Evolutionary conservation across 495 filamentous ascomycete species (phyloP).

Genomic region (Podospora didyma): DNA sequence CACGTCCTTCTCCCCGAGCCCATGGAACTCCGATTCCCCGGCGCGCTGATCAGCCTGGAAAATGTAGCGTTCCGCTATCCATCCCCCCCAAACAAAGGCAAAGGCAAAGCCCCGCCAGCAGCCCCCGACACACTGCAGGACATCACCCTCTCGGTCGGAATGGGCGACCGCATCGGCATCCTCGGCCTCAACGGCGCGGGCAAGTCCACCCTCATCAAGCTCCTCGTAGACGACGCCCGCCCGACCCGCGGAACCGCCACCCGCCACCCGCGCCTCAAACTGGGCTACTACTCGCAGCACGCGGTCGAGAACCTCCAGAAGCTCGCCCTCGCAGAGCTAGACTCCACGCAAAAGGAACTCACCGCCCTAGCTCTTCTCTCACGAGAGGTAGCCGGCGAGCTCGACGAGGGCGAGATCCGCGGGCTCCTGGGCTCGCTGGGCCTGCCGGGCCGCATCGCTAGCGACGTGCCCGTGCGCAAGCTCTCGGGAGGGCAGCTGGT

Average conservation of each 20-base stretch:
- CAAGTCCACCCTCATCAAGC: conserved; percentile 64
- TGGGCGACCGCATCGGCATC: conserved; percentile 68
- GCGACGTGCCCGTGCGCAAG: conserved; percentile 63
- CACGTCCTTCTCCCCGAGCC: conserved; percentile 56
- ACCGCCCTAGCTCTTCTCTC: conserved; percentile 61
- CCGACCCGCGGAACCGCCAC: conserved; percentile 38
- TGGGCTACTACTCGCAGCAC: conserved; percentile 76
- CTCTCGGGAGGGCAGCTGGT: conserved; percentile 78
- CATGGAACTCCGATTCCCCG: conserved; percentile 68
- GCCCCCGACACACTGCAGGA: conserved; percentile 42
- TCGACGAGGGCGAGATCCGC: conserved; percentile 60
- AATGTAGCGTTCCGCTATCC: conserved; percentile 57
- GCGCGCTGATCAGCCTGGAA: conserved; percentile 65
- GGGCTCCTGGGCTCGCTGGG: conserved; percentile 61
- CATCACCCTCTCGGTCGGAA: conserved; percentile 60
- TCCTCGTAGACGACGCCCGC: conserved; percentile 40
- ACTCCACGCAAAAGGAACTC: conserved; percentile 17
- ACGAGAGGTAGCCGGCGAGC: conserved; percentile 30
- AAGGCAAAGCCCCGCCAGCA: neutral
- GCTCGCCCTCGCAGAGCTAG: conserved; percentile 28
- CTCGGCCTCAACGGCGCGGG: conserved; percentile 71
- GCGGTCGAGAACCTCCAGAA: conserved; percentile 63
- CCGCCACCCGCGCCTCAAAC: conserved; percentile 58
- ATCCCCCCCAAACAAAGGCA: conserved; percentile 6
- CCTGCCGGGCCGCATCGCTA: conserved; percentile 59